These are phyloP conservation scores for Suaeda aralocaspica DNA, from an alignment of 148 eudicot genomes.

Conservation along the genomic window DNA sequence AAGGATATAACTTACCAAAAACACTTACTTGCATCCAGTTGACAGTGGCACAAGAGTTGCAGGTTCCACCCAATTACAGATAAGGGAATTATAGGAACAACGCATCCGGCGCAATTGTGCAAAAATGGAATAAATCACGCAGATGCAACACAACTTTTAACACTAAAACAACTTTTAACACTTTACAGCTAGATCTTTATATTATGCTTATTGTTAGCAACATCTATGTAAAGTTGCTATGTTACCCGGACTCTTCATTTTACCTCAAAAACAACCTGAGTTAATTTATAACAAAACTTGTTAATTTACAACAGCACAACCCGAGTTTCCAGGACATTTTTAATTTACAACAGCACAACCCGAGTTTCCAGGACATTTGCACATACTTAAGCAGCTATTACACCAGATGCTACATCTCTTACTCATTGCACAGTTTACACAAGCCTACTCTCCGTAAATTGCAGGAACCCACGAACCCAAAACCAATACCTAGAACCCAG, in stretches of 20 bases:
- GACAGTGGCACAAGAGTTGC: constrained; percentile 90
- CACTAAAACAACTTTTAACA: too few relatives aligned
- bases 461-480: too few relatives aligned
- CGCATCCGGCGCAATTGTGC: not conserved
- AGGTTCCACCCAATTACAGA: constrained; percentile 69
- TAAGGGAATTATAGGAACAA: not conserved
- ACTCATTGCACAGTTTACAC: not conserved
- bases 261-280: too few relatives aligned
- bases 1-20: constrained; percentile 53
- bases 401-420: not conserved
- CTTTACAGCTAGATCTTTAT: too few relatives aligned
- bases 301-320: too few relatives aligned
- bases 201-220: too few relatives aligned
- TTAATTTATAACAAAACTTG: too few relatives aligned
- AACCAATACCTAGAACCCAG: too few relatives aligned
- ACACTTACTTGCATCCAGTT: constrained; percentile 95
- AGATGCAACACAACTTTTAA: too few relatives aligned
- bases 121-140: not conserved
- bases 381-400: not conserved
- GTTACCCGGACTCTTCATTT: too few relatives aligned
- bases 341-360: not conserved
- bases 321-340: too few relatives aligned
- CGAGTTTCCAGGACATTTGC: not conserved
- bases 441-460: not conserved
- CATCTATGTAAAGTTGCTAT: too few relatives aligned